Base-by-base conservation (phyloP, 257 asterid species). In the Craterostigma plantagineum region DNA sequence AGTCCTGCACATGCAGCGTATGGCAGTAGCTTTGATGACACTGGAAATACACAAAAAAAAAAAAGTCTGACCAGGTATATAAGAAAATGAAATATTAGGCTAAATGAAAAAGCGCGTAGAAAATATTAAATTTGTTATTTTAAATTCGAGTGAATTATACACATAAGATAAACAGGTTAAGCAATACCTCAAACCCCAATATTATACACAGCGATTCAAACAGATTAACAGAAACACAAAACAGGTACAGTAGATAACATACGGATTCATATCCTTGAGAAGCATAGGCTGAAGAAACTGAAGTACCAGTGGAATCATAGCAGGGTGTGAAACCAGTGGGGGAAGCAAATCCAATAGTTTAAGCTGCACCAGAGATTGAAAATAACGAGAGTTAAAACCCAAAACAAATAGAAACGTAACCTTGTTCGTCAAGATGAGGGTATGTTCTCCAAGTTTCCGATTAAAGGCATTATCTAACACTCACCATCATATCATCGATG, bases 201-300 rank as follows among this genome's bases (percentile, higher is more conserved):
- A 9, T 36, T 8, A 23, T 6, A 6, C 30, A 23, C 30, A 23
- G 30, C 6, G 30, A 23, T 2, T 23, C 4, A 23, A 23, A 23
- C 30, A n/a, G n/a, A n/a, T n/a, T n/a, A n/a, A n/a, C n/a, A 23
- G 30, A 23, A 23, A 23, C 30, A 23, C 30, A 63, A 43, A 54
- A 48, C 45, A 46, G 54, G 36, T 51, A 34, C 40, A 48, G 47
- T 46, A 56, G 42, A 54, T 53, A 63, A 64, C 83, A 34, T 83
- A 90, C 98, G 77, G 73, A 61, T 83, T 70, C 30, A 58, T 73
- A 49, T 79, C 81, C 48, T 66, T 70, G 62, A 71, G 92, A 65
- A 90, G 93, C 95, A 90, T 90, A 49, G 98, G 95, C 60, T 62
- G 56, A 53, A 90, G 66, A 59, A 87, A 70, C 81, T 90, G 98